These are phyloP conservation scores for Tulasnella sp. DNA, from an alignment of 768 basidiomycete genomes.

Conservation along the genomic window DNA sequence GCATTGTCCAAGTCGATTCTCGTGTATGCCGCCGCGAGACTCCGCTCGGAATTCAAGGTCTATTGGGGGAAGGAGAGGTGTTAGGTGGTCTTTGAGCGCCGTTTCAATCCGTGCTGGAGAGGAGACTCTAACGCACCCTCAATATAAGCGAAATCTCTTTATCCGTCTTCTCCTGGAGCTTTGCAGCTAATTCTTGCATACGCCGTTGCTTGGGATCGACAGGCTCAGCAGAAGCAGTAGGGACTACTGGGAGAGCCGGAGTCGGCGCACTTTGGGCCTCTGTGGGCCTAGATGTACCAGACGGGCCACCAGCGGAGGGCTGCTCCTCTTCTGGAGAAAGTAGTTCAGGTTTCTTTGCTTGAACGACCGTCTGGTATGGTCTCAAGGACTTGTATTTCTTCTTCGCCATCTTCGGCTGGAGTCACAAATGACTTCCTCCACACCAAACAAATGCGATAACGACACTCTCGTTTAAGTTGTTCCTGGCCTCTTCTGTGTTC, in stretches of 20 bases:
- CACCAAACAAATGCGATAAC: not conserved
- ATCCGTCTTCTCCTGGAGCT: slow-evolving; percentile 76
- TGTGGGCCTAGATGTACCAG: not conserved
- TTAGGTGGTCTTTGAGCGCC: not conserved
- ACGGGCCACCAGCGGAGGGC: slow-evolving; percentile 53
- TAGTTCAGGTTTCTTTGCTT: not conserved
- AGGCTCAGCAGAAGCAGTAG: not conserved
- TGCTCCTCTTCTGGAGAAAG: not conserved
- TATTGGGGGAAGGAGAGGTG: slow-evolving; percentile 23
- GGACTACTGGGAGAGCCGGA: not conserved
- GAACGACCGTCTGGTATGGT: slow-evolving; percentile 30
- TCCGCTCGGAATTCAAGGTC: slow-evolving; percentile 74
- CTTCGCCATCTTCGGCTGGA: slow-evolving; percentile 47
- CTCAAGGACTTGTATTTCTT: slow-evolving; percentile 78
- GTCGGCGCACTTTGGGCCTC: not conserved
- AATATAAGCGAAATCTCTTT: slow-evolving; percentile 63
- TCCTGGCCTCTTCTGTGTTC: not conserved
- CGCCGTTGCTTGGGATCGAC: slow-evolving; percentile 25
- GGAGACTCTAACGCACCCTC: slow-evolving; percentile 40
- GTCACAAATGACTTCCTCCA: not conserved
- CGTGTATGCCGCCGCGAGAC: slow-evolving; percentile 52
- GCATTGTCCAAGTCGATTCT: slow-evolving; percentile 48
- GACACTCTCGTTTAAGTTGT: not conserved
- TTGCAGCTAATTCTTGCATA: slow-evolving; percentile 66
- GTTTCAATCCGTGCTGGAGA: not conserved